Evolutionary conservation across 495 filamentous ascomycete genomes (phyloP).

Genomic region (Annulohypoxylon moriforme): DNA sequence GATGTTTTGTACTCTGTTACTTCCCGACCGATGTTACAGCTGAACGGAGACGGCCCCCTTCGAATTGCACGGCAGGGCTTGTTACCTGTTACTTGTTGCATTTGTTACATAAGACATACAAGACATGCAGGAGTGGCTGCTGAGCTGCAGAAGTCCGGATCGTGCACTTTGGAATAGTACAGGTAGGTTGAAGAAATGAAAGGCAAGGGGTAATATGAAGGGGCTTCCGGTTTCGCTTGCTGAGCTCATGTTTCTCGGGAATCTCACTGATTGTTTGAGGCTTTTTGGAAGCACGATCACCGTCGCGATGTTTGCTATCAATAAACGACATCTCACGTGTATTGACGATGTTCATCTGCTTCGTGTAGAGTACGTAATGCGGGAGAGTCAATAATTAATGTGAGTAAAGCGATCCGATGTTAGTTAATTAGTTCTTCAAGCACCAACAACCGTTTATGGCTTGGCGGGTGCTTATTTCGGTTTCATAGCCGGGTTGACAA

Average conservation of each 20-base stretch:
- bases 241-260: neutral
- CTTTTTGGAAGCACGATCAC: neutral
- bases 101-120: slow-evolving; percentile 1
- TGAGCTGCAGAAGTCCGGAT: neutral
- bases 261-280: neutral
- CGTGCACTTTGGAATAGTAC: neutral
- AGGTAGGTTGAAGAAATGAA: neutral
- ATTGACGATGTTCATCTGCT: neutral
- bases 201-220: neutral
- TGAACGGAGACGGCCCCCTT: neutral
- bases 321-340: neutral
- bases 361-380: slow-evolving; percentile 9
- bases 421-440: neutral
- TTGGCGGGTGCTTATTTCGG: slow-evolving; percentile 41
- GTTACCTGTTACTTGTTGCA: neutral
- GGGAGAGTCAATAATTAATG: neutral
- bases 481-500: slow-evolving; percentile 30
- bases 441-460: neutral
- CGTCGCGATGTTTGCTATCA: neutral
- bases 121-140: slow-evolving; percentile 1
- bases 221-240: neutral
- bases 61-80: neutral
- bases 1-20: neutral
- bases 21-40: neutral
- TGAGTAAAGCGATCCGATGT: slow-evolving; percentile 15